Percentiles rank a stretch among this genome's conserved stretches.
These are phyloP conservation scores for Podaxis carcinomalis DNA, from an alignment of 768 basidiomycete species.

Conservation along the genomic window DNA sequence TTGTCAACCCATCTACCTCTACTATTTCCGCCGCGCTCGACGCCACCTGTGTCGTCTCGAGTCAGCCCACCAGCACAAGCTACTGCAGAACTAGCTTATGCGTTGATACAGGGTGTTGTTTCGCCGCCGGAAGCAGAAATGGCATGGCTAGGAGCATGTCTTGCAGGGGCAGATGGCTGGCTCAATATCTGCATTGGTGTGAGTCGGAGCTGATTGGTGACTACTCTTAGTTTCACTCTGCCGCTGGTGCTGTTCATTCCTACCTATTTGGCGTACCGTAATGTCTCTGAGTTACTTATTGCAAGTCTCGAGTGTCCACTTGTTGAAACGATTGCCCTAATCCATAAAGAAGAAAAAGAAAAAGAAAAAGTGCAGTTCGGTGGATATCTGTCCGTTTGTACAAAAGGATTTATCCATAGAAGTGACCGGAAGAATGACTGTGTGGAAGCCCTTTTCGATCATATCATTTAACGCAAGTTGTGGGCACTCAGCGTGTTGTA, in stretches of 20 bases:
- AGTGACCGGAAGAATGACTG: not conserved
- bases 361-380: not conserved
- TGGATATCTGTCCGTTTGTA: no score
- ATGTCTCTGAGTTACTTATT: not conserved
- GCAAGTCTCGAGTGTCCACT: no score
- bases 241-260: not conserved
- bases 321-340: not conserved
- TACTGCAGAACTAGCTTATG: conserved; percentile 59
- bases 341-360: not conserved
- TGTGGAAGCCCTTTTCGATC: not conserved
- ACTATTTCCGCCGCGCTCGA: conserved; percentile 60
- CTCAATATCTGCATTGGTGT: conserved; percentile 79
- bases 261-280: not conserved
- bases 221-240: not conserved
- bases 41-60: conserved; percentile 39
- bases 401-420: no score
- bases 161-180: conserved; percentile 96
- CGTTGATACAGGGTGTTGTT: conserved; percentile 80
- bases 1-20: conserved; percentile 74
- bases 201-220: conserved; percentile 1
- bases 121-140: conserved; percentile 85
- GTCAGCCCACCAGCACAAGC: conserved; percentile 32
- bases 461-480: conserved; percentile 3
- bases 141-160: conserved; percentile 90
- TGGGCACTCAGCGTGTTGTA: conserved; percentile 17